These are phyloP conservation scores for Aspergillus viridinutans DNA, from an alignment of 2,329 filamentous ascomycete species.

Conservation along the genomic window DNA sequence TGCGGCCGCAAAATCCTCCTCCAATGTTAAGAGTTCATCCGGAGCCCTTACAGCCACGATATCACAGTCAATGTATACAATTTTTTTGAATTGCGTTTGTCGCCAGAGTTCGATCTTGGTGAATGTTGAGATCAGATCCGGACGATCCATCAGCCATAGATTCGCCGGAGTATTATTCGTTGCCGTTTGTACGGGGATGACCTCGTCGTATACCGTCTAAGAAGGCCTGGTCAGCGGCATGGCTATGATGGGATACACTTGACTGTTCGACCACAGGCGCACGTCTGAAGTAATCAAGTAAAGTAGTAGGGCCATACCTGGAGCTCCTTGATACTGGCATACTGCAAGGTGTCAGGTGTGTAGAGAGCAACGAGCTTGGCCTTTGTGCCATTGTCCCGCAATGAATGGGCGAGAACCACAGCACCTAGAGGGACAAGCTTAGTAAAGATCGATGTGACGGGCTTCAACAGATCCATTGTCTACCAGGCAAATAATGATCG, in stretches of 20 bases:
- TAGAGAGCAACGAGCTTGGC: slow-evolving; percentile 83
- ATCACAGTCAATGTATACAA: slow-evolving; percentile 93
- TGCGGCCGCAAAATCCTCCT: slow-evolving; percentile 63
- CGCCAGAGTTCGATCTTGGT: slow-evolving; percentile 97
- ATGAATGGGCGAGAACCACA: slow-evolving; percentile 86
- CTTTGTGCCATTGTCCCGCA: slow-evolving; percentile 81
- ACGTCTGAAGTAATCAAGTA: not conserved
- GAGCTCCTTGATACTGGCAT: slow-evolving; percentile 72
- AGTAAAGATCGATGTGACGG: slow-evolving; percentile 5
- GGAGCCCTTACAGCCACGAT: slow-evolving; percentile 85
- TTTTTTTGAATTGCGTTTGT: slow-evolving; percentile 80
- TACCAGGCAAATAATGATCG: slow-evolving; percentile 90
- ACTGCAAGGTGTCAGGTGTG: slow-evolving; percentile 72
- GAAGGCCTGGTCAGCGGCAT: slow-evolving; percentile 19
- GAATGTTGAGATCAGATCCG: slow-evolving; percentile 86
- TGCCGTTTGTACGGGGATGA: slow-evolving; percentile 79
- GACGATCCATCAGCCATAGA: slow-evolving; percentile 84
- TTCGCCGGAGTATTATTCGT: slow-evolving; percentile 74
- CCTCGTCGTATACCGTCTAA: slow-evolving; percentile 78
- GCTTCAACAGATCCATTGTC: slow-evolving; percentile 19
- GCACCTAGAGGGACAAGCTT: slow-evolving; percentile 58
- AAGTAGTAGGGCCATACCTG: slow-evolving; percentile 49
- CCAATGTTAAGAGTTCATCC: slow-evolving; percentile 79
- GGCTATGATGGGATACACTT: not conserved
- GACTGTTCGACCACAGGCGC: slow-evolving; percentile 3